Conservation (phyloP, 2,329 filamentous ascomycete species). For the Fusarium subtropicale region DNA sequence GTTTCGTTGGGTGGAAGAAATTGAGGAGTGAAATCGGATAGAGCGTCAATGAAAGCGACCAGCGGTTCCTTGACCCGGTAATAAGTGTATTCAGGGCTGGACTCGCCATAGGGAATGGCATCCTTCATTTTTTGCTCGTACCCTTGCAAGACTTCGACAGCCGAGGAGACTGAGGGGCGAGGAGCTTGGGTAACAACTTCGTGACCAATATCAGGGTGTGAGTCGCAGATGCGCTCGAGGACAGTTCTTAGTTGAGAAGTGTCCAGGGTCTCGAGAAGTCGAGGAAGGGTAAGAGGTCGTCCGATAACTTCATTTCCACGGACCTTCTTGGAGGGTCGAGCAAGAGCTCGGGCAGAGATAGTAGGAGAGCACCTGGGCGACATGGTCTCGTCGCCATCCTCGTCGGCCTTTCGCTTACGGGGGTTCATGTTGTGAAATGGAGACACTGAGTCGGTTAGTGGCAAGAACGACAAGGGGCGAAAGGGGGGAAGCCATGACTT, state of each 20-base stretch:
- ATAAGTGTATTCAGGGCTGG: constrained; percentile 92
- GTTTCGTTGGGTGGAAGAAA: constrained; percentile 92
- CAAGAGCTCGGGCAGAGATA: constrained; percentile 74
- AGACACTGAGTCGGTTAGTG: constrained; percentile 51
- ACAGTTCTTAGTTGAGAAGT: constrained; percentile 84
- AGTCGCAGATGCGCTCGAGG: constrained; percentile 90
- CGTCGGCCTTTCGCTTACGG: constrained; percentile 88
- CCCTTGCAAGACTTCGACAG: constrained; percentile 80
- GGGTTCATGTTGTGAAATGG: constrained; percentile 66
- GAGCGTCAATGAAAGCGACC: constrained; percentile 83
- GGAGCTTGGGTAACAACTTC: constrained; percentile 88
- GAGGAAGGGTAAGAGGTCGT: constrained; percentile 67
- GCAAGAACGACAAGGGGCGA: constrained; percentile 13
- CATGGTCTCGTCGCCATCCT: constrained; percentile 86
- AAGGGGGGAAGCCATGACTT: constrained; percentile 50
- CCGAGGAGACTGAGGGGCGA: constrained; percentile 84
- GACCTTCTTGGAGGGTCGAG: constrained; percentile 72
- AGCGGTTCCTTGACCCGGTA: constrained; percentile 89
- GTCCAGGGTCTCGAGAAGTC: constrained; percentile 94
- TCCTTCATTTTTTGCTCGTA: constrained; percentile 84
- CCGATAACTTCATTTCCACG: constrained; percentile 73
- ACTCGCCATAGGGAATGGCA: constrained; percentile 87
- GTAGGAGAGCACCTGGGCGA: constrained; percentile 88
- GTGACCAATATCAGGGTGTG: constrained; percentile 84
- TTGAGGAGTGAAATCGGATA: constrained; percentile 94